Evolutionary conservation across 192 early-diverging fungal species (phyloP).

Genomic region (Backusella parvicylindrica): DNA sequence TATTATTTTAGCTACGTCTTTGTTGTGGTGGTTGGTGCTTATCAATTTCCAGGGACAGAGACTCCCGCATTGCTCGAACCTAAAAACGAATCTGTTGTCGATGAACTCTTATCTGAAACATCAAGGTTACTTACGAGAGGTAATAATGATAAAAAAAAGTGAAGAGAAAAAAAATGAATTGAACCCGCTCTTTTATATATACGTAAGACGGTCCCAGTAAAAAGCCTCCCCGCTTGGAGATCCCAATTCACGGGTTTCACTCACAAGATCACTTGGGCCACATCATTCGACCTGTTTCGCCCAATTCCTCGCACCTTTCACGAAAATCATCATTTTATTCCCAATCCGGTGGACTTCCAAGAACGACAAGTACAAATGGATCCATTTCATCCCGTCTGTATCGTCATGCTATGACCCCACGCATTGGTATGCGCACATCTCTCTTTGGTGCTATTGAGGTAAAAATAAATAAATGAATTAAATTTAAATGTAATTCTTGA

Average conservation of each 20-base stretch:
- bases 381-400: conserved; percentile 21
- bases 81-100: neutral
- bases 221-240: conserved; percentile 12
- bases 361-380: conserved; percentile 17
- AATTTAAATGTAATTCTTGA: neutral
- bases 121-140: conserved; percentile 1
- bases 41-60: conserved; percentile 10
- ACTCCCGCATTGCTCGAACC: neutral
- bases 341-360: conserved; percentile 7
- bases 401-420: conserved; percentile 26
- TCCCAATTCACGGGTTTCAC: conserved; percentile 15
- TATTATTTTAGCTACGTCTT: conserved; percentile 60
- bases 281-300: conserved; percentile 29
- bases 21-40: conserved; percentile 43
- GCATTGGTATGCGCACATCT: conserved; percentile 44
- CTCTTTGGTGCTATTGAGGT: conserved; percentile 54
- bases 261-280: conserved; percentile 25
- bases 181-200: neutral
- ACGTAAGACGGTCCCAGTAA: neutral
- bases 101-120: conserved; percentile 17
- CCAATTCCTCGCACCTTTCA: conserved; percentile 10
- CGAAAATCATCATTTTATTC: conserved; percentile 12
- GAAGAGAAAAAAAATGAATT: neutral
- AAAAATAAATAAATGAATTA: neutral
- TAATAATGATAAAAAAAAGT: neutral